Percentiles rank a stretch among this genome's conserved stretches.
Conservation (phyloP, 2,329 filamentous ascomycete species). For the Penicillium sp. region DNA sequence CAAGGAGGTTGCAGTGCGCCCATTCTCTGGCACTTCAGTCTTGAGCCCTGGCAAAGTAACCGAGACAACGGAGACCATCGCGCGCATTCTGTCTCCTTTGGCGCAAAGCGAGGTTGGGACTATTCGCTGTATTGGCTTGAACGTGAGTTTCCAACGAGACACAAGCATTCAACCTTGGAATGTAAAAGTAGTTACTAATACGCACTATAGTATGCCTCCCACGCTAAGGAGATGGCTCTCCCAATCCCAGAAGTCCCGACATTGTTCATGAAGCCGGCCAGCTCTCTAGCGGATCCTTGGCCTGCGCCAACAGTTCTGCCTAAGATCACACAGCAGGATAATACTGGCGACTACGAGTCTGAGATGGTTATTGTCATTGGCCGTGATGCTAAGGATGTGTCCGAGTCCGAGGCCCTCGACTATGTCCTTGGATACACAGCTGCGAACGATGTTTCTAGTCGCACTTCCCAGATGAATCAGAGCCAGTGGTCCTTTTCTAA, state of each 20-base stretch:
- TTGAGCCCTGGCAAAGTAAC: conserved; percentile 55
- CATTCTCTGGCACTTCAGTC: conserved; percentile 60
- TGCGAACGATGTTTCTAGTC: conserved; percentile 62
- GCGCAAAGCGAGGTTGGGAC: conserved; percentile 52
- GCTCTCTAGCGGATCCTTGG: conserved; percentile 55
- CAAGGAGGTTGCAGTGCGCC: conserved; percentile 55
- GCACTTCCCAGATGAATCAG: conserved; percentile 55
- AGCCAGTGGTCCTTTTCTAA: conserved; percentile 60
- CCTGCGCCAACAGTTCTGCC: conserved; percentile 53
- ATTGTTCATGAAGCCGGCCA: conserved; percentile 59
- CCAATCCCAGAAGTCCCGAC: conserved; percentile 55
- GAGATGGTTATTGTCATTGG: conserved; percentile 59
- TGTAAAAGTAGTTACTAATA: neutral
- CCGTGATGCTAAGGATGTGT: conserved; percentile 53
- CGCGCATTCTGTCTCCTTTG: conserved; percentile 52
- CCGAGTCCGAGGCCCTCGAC: conserved; percentile 55
- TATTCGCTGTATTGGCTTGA: conserved; percentile 60
- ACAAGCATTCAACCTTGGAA: neutral
- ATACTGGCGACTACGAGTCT: conserved; percentile 59
- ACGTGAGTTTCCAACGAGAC: conserved; percentile 36
- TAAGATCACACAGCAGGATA: conserved; percentile 52
- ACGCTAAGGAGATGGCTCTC: conserved; percentile 54
- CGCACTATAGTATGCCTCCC: conserved; percentile 45
- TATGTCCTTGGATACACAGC: conserved; percentile 64
- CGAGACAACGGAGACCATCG: conserved; percentile 36